Evolutionary conservation across 1,139 yeast genomes (phyloP), one percentile per base, ranked within the genome.

Genomic region (Pichia sp.): DNA sequence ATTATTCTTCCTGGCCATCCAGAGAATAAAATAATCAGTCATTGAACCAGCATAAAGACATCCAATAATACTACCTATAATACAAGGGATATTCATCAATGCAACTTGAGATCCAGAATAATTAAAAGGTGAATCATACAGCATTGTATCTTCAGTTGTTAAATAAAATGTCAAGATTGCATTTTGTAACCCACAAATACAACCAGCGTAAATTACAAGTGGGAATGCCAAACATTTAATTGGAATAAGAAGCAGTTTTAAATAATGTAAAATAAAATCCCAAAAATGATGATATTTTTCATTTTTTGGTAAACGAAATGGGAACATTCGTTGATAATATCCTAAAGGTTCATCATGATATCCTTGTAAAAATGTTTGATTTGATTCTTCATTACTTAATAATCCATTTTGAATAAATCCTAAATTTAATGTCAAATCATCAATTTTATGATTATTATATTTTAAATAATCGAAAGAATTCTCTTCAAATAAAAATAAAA

Each of bases 381-480:
- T 53, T 13, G 49, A 51, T 16, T 41, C 40, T 18, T 52, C 52
- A 37, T 49, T 46, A 24, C 53, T 49, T 9, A 47, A 33, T n/a
- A 56, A 41, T 5, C 58, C 59, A 25, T 48, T 49, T 31, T 50
- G 50, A 20, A 48, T 23, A 23, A 56, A 43, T 26, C 56, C 50
- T 19, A 43, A 38, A 33, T 49, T 50, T 11, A 56, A 34, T 7
- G 48, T 31, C 1, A 50, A 15, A 33, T 54, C 54, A 10, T 62
- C 61, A 33, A 61, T 59, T 44, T 78, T 82, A 33, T 59, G 41
- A 28, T 55, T 52, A 29, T 55, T 52, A 42, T 64, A 70, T 33
- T 56, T 57, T n/a, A 68, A 54, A 52, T 93, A 71, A 53, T 84
- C 87, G 52, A 83, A 85, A 31, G 70, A 73, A 2, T 93, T 81